Percentiles rank a stretch among this genome's conserved stretches.
phyloP scores from a whole-genome alignment of 1,139 yeast genomes.

The Kluyveromyces sp. region DNA sequence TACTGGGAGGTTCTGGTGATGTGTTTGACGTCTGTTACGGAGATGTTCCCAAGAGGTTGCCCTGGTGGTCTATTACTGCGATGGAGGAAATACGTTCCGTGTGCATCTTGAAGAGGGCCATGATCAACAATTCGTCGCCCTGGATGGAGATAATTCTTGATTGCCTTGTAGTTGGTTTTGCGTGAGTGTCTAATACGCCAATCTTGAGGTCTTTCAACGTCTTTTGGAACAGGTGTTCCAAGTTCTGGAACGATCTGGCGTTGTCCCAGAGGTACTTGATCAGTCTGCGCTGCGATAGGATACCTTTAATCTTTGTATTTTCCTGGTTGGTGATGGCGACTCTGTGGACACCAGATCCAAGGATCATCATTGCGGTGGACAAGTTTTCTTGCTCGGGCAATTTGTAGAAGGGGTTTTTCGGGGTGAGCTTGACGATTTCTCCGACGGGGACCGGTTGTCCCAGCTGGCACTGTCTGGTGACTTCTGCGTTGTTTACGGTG shows the following conservation, averaged over 20 bases:
- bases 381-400: slow-evolving; percentile 62
- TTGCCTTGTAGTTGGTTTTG: slow-evolving; percentile 26
- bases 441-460: slow-evolving; percentile 28
- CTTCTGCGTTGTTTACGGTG: slow-evolving; percentile 31
- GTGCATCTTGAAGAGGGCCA: slow-evolving; percentile 82
- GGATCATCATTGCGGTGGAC: slow-evolving; percentile 67
- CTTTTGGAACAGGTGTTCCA: slow-evolving; percentile 65
- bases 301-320: slow-evolving; percentile 52
- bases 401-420: slow-evolving; percentile 79
- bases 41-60: slow-evolving; percentile 75
- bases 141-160: slow-evolving; percentile 60
- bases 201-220: slow-evolving; percentile 32
- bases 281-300: slow-evolving; percentile 81
- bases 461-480: slow-evolving; percentile 29
- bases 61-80: slow-evolving; percentile 83
- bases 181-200: slow-evolving; percentile 26
- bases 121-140: slow-evolving; percentile 81
- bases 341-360: slow-evolving; percentile 90
- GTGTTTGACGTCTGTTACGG: slow-evolving; percentile 86
- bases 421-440: slow-evolving; percentile 47
- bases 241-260: slow-evolving; percentile 72
- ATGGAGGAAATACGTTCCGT: slow-evolving; percentile 76
- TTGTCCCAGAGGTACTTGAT: slow-evolving; percentile 84
- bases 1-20: slow-evolving; percentile 82
- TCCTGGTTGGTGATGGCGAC: slow-evolving; percentile 65